Base-by-base conservation (phyloP, 148 eudicot genomes). In the Chenopodium formosanum region DNA sequence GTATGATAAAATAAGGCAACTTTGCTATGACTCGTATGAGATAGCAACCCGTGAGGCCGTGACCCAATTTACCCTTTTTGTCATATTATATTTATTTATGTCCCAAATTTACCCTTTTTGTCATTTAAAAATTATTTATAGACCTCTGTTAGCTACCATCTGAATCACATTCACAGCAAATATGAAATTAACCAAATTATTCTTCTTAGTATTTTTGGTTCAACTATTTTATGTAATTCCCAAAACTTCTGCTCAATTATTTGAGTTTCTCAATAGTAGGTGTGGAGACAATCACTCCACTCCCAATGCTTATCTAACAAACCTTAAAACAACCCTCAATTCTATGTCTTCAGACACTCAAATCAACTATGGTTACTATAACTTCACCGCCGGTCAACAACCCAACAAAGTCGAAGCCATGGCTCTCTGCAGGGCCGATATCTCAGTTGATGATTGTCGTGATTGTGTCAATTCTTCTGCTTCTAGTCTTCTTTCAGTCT, bases 301-400 rank as follows among this genome's bases (percentile, higher is more conserved):
- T 79, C 85, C 81, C 72, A 83, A 85, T 65, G 80, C 80, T 14
- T 83, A 56, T 79, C 23, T 73, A 83, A 65, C 77, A 23, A 86
- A 83, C 78, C 75, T 83, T 12, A 74, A 86, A 4, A 12, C 70
- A 22, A 69, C 76, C 67, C 80, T 86, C 14, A 69, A 29, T 8
- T 77, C 82, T 1, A 32, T 80, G 48, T 73, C 83, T 4, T 77
- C 82, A 16, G 19, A 80, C 74, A 75, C 79, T 27, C 50, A 66
- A 66, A 69, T 87, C 84, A 68, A 78, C 78, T 70, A 89, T 79
- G 93, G 90, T 80, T 82, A 85, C 89, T 63, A 79, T 87, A 83
- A 83, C 74, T 76, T 83, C 78, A 37, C 84, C 47, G 89, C 89
- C 13, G 81, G 88, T 12, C 46, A 84, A 44, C 65, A 44, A 29